phyloP scores from a whole-genome alignment of 257 asterid genomes.

The Solanum ossicruentum region DNA sequence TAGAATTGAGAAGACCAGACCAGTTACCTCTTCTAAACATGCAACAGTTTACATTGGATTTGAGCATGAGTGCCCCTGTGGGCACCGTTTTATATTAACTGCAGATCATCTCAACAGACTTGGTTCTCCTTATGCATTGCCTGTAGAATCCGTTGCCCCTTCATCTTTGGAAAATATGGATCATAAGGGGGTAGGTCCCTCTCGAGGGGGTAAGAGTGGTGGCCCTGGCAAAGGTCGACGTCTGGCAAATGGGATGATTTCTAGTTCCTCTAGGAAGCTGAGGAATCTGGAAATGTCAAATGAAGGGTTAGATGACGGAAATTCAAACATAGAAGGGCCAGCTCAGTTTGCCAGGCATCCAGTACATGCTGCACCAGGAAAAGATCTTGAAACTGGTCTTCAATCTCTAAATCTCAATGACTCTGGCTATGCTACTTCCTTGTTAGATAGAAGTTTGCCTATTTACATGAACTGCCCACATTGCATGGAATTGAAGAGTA shows the following conservation, averaged over 20 bases:
- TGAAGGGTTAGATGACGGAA: constrained; percentile 35
- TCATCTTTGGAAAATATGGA: constrained; percentile 27
- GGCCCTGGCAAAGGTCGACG: constrained; percentile 47
- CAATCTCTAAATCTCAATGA: constrained; percentile 33
- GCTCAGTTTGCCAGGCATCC: constrained; percentile 27
- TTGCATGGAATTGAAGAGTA: constrained; percentile 38
- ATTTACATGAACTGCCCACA: constrained; percentile 90
- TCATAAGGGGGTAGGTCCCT: constrained; percentile 28
- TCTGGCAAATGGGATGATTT: constrained; percentile 44
- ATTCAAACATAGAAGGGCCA: constrained; percentile 21
- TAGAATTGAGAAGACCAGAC: constrained; percentile 16
- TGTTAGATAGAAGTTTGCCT: constrained; percentile 60
- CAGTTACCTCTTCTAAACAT: constrained; percentile 23
- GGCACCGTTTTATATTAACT: constrained; percentile 78
- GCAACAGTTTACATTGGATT: constrained; percentile 55
- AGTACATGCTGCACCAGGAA: constrained; percentile 12
- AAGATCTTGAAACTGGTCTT: constrained; percentile 33
- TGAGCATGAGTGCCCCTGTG: constrained; percentile 90
- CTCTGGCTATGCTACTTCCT: constrained; percentile 34
- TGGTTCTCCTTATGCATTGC: constrained; percentile 40
- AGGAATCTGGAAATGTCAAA: constrained; percentile 47
- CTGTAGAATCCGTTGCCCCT: constrained; percentile 36
- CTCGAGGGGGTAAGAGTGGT: constrained; percentile 39
- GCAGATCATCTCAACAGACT: constrained; percentile 66
- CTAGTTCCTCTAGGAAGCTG: constrained; percentile 26